Percentiles rank a stretch among this genome's conserved stretches.
These are phyloP conservation scores for Brassica rapa DNA, from an alignment of 345 rosid species.

Conservation along the genomic window DNA sequence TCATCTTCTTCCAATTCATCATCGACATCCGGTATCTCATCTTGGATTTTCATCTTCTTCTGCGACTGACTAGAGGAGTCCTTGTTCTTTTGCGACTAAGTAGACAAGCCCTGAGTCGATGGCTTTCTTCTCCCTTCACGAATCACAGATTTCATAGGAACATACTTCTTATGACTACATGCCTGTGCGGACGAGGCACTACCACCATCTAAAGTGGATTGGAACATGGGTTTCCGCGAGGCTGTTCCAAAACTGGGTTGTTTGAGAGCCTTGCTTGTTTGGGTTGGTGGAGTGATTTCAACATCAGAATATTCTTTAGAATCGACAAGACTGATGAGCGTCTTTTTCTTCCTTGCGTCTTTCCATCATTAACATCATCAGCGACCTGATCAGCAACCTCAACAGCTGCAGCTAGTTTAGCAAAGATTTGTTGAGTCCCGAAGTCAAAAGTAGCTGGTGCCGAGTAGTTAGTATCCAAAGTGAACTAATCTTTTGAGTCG, in stretches of 20 bases:
- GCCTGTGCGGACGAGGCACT: neutral
- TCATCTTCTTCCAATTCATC: neutral
- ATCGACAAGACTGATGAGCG: neutral
- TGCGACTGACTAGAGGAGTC: neutral
- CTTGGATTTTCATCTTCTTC: neutral
- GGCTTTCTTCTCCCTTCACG: neutral
- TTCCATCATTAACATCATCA: neutral
- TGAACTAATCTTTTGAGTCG: too few species aligned
- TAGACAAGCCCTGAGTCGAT: too few species aligned
- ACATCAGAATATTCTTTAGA: neutral
- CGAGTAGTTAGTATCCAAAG: too few species aligned
- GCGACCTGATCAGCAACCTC: neutral
- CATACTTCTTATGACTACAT: neutral
- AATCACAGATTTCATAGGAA: neutral
- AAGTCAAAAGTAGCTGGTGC: too few species aligned
- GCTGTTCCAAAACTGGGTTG: neutral
- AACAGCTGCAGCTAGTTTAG: neutral
- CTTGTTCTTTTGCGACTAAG: neutral
- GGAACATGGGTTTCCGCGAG: neutral
- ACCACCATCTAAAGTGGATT: neutral
- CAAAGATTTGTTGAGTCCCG: too few species aligned
- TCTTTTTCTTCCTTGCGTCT: neutral
- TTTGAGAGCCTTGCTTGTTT: neutral
- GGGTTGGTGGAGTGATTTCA: neutral
- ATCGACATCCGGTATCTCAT: neutral